Conservation (phyloP, 1,284 basidiomycete species). For the Heliocybe sulcata region DNA sequence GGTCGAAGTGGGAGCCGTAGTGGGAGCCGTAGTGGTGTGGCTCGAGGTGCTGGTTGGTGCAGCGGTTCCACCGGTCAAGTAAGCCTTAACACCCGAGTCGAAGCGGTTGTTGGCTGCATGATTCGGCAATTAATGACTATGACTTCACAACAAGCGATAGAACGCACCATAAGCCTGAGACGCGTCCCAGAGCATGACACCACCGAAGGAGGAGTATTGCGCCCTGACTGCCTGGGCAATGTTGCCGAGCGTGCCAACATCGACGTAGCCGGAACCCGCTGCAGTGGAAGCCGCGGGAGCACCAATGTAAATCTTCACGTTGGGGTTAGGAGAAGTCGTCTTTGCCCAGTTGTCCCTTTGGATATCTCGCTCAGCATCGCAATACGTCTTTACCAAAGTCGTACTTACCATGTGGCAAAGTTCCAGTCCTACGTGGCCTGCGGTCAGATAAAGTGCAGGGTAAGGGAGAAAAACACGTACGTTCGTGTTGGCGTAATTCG, state of each 20-base stretch:
- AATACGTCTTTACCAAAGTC: not conserved
- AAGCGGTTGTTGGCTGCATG: conserved; percentile 41
- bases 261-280: conserved; percentile 46
- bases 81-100: conserved; percentile 44
- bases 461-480: too few species aligned
- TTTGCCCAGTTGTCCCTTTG: conserved; percentile 58
- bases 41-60: conserved; percentile 18
- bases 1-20: conserved; percentile 16
- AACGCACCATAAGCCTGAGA: conserved; percentile 50
- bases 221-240: conserved; percentile 36
- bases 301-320: conserved; percentile 59
- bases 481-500: conserved; percentile 31
- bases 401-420: conserved; percentile 39
- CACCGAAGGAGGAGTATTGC: conserved; percentile 58
- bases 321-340: conserved; percentile 44
- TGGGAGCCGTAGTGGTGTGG: conserved; percentile 15
- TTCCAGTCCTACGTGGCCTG: conserved; percentile 40
- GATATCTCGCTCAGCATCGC: not conserved
- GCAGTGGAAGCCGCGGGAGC: conserved; percentile 44
- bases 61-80: conserved; percentile 28
- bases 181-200: conserved; percentile 63
- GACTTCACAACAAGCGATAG: not conserved
- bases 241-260: conserved; percentile 32
- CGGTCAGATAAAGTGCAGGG: too few species aligned
- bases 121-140: conserved; percentile 1